Conservation (phyloP, 257 asterid genomes). For the Gardenia jasminoides region DNA sequence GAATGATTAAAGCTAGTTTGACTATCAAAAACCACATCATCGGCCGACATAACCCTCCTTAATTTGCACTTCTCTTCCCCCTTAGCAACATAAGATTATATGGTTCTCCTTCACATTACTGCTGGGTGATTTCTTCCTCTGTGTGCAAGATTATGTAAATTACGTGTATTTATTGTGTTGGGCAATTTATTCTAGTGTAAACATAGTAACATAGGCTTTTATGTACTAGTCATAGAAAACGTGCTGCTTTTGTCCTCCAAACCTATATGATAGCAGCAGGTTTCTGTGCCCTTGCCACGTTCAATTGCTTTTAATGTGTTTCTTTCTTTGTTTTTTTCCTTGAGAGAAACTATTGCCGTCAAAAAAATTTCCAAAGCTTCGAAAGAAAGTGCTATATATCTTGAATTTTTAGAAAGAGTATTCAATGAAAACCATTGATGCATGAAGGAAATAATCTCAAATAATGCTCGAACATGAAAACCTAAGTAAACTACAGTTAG, state of each 20-base stretch:
- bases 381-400: background rate
- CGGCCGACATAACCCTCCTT: slow-evolving; percentile 42
- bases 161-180: background rate
- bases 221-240: background rate
- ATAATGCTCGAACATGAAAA: background rate
- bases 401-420: background rate
- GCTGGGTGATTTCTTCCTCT: background rate
- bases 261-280: background rate
- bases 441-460: background rate
- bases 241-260: slow-evolving; percentile 2
- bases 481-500: background rate
- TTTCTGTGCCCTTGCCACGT: background rate
- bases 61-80: slow-evolving; percentile 8
- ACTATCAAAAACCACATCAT: slow-evolving; percentile 22
- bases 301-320: background rate
- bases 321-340: background rate
- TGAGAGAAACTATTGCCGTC: background rate
- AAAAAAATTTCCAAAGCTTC: background rate
- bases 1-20: slow-evolving; percentile 27
- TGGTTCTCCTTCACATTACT: background rate
- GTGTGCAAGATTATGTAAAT: background rate
- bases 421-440: background rate
- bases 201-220: background rate
- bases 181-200: background rate
- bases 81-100: slow-evolving; percentile 8